Evolutionary conservation across 495 filamentous ascomycete genomes (phyloP), one percentile per base, ranked within the genome.

Genomic region (Peziza echinospora): DNA sequence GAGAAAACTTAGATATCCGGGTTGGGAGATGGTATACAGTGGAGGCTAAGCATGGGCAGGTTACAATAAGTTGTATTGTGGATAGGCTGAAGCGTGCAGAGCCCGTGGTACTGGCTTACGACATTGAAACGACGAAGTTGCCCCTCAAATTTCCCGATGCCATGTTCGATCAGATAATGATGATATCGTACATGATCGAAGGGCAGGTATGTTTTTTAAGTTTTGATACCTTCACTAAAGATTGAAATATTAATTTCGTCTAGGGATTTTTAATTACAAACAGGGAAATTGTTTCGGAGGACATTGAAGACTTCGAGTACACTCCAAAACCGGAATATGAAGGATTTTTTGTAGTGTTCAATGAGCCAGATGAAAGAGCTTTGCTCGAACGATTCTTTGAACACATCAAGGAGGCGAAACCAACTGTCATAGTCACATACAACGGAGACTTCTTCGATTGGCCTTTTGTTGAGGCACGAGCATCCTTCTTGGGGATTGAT

Each of bases 371-470:
- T 59, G 89, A 97, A 63, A 84, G 85, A 57, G 75, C 65, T 0
- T 63, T 93, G 0, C 62, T 99, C 13, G 85, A 96, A 52, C 72
- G 91, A 24, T 99, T 99, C 62, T 96, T 96, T 53, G 70, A 82
- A 16, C 86, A 93, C 55, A 80, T 99, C 60, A 96, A 96, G 59
- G 82, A 91, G 60, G 84, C 85, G 3, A 76, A 81, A 46, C 89
- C 89, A 1, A 94, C 85, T 0, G 85, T 99, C 13, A 94, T 99
- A 57, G 89, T 86, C 13, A 94, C 91, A 3, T 99, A 99, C 69
- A 99, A 99, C 80, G 89, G 89, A 62, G 89, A 99, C 69, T 99
- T 96, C 55, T 99, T 99, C 75, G 89, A 99, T 74, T 99, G 89
- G 89, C 89, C 91, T 0, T 99, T 89, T 55, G 85, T 99, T 13